These are phyloP conservation scores for Penicillium coffeae DNA, from an alignment of 495 filamentous ascomycete genomes.

Conservation along the genomic window DNA sequence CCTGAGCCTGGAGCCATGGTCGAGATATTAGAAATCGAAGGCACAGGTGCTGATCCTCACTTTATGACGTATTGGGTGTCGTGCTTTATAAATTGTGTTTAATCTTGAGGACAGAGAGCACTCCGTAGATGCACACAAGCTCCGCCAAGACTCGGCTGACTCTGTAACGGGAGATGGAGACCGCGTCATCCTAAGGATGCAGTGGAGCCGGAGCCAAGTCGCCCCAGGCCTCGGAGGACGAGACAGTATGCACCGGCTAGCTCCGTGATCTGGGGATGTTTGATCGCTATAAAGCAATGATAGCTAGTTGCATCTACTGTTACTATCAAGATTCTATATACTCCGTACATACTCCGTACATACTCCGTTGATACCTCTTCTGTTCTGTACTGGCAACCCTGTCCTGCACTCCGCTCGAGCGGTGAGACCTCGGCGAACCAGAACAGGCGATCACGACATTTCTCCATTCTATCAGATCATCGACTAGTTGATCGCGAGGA, in stretches of 20 bases:
- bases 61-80: too few relatives aligned
- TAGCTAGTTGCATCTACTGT: too few relatives aligned
- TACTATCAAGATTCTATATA: background rate
- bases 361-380: too few relatives aligned
- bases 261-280: background rate
- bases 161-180: constrained; percentile 3
- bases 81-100: too few relatives aligned
- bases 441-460: constrained; percentile 46
- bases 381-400: too few relatives aligned
- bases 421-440: constrained; percentile 26
- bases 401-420: background rate
- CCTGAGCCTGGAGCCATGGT: too few relatives aligned
- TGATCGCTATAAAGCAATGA: background rate
- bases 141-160: too few relatives aligned
- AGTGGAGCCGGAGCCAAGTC: constrained; percentile 3
- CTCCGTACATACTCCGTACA: background rate
- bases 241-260: background rate
- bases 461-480: constrained; percentile 51
- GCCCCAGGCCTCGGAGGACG: background rate
- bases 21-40: too few relatives aligned
- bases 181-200: constrained; percentile 13
- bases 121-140: too few relatives aligned
- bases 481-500: constrained; percentile 27
- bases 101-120: too few relatives aligned
- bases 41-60: too few relatives aligned